These are phyloP conservation scores for Solanum ahanhuiri DNA, from an alignment of 257 asterid genomes.

Conservation along the genomic window DNA sequence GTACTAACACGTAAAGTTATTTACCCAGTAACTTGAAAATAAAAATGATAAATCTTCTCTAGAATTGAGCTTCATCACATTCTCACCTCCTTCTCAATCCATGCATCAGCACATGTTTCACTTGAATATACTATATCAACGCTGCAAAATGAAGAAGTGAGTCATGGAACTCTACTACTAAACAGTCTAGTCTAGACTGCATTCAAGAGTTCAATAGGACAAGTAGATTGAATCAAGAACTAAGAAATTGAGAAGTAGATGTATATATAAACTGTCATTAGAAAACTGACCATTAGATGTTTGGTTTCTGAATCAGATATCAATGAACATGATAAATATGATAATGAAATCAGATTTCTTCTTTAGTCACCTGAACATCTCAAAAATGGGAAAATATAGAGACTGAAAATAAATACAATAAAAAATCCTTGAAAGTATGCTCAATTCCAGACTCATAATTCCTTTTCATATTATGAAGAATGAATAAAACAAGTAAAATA, in stretches of 20 bases:
- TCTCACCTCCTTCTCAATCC: slow-evolving; percentile 98
- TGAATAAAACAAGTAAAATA: not conserved
- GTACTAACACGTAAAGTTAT: not conserved
- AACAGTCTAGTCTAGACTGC: not conserved
- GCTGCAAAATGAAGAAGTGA: slow-evolving; percentile 35
- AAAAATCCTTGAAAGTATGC: not conserved
- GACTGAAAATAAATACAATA: not conserved
- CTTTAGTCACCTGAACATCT: not conserved
- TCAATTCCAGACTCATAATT: not conserved
- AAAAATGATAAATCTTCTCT: not conserved
- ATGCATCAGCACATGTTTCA: slow-evolving; percentile 93
- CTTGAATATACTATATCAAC: slow-evolving; percentile 66
- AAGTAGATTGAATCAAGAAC: not conserved
- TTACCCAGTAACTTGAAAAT: not conserved
- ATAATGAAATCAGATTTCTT: not conserved
- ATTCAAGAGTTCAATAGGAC: not conserved
- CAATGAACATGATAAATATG: not conserved
- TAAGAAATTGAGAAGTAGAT: not conserved
- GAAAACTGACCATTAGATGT: not conserved
- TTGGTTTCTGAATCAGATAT: not conserved
- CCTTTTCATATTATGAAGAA: not conserved
- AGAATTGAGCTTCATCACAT: slow-evolving; percentile 3
- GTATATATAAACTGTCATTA: not conserved
- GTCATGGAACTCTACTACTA: slow-evolving; percentile 1
- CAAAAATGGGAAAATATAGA: not conserved